phyloP scores from a whole-genome alignment of 208 protist genomes.

The Leishmania major region DNA sequence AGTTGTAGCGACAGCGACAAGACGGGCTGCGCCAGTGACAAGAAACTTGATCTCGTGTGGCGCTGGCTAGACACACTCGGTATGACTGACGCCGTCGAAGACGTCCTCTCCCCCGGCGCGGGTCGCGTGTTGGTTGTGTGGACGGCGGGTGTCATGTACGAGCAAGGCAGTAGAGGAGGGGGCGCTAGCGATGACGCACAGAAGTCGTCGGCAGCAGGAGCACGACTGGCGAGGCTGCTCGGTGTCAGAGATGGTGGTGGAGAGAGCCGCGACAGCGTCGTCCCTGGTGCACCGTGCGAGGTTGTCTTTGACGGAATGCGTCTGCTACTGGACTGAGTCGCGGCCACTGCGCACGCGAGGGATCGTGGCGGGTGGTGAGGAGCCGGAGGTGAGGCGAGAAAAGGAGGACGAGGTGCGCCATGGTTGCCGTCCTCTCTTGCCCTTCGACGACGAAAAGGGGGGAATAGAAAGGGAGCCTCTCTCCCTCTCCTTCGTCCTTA shows the following conservation, averaged over 20 bases:
- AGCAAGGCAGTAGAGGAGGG: neutral
- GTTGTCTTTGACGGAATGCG: constrained; percentile 6
- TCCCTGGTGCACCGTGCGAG: neutral
- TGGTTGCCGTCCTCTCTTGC: neutral
- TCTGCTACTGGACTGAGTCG: constrained; percentile 3
- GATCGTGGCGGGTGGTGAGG: neutral
- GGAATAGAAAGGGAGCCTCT: neutral
- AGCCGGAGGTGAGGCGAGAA: neutral
- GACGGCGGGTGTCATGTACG: neutral
- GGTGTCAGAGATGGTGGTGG: neutral
- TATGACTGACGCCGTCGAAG: constrained; percentile 16
- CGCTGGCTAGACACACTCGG: constrained; percentile 21
- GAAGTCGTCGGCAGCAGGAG: neutral
- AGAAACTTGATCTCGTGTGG: constrained; percentile 16
- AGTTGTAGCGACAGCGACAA: constrained; percentile 1
- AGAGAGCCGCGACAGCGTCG: neutral
- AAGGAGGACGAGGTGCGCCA: neutral
- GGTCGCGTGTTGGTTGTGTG: constrained; percentile 21
- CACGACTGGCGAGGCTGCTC: neutral
- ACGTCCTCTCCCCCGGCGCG: constrained; percentile 17
- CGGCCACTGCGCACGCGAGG: neutral
- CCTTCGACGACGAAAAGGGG: neutral
- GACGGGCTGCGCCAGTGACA: neutral
- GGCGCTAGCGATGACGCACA: neutral
- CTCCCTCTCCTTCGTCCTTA: no score